Percentiles rank a stretch among this genome's conserved stretches.
Evolutionary conservation across 306 rosid species (phyloP).

Genomic region (Acacia confusa): DNA sequence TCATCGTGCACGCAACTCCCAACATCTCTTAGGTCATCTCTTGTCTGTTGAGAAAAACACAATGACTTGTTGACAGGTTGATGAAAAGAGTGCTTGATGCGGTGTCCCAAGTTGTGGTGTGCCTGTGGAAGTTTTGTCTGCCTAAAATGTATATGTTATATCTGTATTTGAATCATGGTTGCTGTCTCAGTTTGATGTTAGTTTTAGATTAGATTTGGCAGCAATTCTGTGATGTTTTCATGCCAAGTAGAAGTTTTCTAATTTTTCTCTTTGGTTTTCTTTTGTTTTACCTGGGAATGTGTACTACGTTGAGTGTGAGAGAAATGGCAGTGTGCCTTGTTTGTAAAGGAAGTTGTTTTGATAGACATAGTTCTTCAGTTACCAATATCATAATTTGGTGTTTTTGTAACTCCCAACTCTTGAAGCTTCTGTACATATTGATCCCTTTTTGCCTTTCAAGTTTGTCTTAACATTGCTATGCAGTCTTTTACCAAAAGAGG

Average conservation of each 20-base stretch:
- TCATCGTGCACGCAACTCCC: conserved; percentile 82
- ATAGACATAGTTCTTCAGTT: conserved; percentile 15
- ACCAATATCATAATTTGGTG: background rate
- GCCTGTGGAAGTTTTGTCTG: conserved; percentile 33
- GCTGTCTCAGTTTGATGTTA: conserved; percentile 31
- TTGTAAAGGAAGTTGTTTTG: conserved; percentile 34
- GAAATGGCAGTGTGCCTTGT: conserved; percentile 15
- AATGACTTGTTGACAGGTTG: conserved; percentile 4
- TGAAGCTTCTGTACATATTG: background rate
- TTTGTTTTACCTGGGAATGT: background rate
- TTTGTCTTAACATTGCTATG: background rate
- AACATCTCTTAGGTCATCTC: conserved; percentile 74
- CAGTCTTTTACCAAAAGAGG: background rate
- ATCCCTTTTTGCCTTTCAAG: background rate
- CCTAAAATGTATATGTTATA: conserved; percentile 33
- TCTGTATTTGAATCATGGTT: conserved; percentile 9
- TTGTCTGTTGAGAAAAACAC: conserved; percentile 55
- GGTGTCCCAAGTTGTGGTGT: conserved; percentile 25
- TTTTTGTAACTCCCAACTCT: background rate
- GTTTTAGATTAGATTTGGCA: conserved; percentile 37
- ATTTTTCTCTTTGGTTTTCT: conserved; percentile 5
- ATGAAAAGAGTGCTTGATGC: conserved; percentile 28
- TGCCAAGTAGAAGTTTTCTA: conserved; percentile 29
- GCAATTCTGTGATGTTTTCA: conserved; percentile 33
- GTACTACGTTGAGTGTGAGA: conserved; percentile 10